Conservation (phyloP, 306 rosid genomes). For the Medicago ruthenica region DNA sequence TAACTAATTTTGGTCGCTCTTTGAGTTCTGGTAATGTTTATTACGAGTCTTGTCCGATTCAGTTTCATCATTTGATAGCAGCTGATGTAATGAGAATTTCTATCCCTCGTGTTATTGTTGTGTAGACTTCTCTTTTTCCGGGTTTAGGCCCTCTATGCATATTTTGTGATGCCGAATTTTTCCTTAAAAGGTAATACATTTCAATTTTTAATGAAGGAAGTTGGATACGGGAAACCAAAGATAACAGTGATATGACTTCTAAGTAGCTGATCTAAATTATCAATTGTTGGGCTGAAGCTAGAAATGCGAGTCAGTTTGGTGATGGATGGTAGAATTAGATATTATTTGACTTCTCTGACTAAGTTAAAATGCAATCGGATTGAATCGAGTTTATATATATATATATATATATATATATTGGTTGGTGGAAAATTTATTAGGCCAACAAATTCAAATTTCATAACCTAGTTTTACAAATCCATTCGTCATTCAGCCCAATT, state of each 20-base stretch:
- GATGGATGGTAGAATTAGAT: constrained; percentile 33
- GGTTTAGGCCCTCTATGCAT: too few species aligned
- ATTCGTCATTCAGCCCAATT: background rate
- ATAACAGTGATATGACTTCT: background rate
- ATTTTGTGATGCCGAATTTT: background rate
- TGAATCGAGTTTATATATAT: background rate
- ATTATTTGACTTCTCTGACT: constrained; percentile 31
- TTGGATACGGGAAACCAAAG: background rate
- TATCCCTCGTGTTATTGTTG: too few species aligned
- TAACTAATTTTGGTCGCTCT: too few species aligned
- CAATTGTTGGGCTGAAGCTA: constrained; percentile 25
- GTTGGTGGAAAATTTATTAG: constrained; percentile 20
- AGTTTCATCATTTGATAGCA: too few species aligned
- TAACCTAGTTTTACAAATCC: background rate
- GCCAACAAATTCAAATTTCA: constrained; percentile 32
- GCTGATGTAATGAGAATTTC: too few species aligned
- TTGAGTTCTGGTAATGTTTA: too few species aligned
- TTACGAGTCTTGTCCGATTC: too few species aligned
- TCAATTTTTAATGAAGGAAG: background rate
- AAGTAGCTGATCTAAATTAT: constrained; percentile 42
- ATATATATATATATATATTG: background rate
- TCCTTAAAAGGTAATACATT: background rate
- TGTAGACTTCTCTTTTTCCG: too few species aligned
- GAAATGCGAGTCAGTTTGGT: constrained; percentile 32
- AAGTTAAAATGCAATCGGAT: background rate